Percentiles rank a stretch among this genome's conserved stretches.
Evolutionary conservation across 805 yeast genomes (phyloP).

Genomic region (Sugiyamaella valdiviana): DNA sequence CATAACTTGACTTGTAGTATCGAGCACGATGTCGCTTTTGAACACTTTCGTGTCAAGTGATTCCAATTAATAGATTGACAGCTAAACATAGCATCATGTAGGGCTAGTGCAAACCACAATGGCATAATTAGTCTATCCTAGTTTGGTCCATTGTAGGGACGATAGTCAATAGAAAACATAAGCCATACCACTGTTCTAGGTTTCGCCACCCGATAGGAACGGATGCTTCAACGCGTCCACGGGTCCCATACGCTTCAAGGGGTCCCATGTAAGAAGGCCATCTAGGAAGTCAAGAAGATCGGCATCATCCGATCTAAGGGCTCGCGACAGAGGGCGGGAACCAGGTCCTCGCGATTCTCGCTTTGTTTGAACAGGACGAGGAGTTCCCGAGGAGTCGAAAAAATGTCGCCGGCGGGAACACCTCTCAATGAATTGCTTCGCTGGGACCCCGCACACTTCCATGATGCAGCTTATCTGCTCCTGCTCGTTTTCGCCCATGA

Average conservation of each 20-base stretch:
- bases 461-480: slow-evolving; percentile 87
- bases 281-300: slow-evolving; percentile 43
- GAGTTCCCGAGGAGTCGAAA: slow-evolving; percentile 33
- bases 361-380: slow-evolving; percentile 23
- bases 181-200: neutral
- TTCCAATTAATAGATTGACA: no score
- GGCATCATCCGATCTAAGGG: slow-evolving; percentile 23
- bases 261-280: slow-evolving; percentile 63
- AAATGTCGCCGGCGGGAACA: slow-evolving; percentile 34
- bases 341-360: slow-evolving; percentile 22
- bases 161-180: no score
- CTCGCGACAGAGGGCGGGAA: slow-evolving; percentile 23
- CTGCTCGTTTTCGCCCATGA: slow-evolving; percentile 87
- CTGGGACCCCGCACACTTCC: slow-evolving; percentile 86
- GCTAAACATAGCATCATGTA: no score
- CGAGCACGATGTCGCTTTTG: no score
- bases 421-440: slow-evolving; percentile 33
- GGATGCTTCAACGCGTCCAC: slow-evolving; percentile 34
- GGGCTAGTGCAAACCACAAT: no score
- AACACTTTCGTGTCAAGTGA: no score
- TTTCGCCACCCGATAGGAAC: slow-evolving; percentile 22
- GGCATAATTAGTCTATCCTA: no score
- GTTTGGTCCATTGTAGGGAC: no score
- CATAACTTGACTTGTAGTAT: no score
- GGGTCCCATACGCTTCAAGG: slow-evolving; percentile 43